Evolutionary conservation across 1,139 yeast genomes (phyloP).

Genomic region (Blastobotrys serpentis): DNA sequence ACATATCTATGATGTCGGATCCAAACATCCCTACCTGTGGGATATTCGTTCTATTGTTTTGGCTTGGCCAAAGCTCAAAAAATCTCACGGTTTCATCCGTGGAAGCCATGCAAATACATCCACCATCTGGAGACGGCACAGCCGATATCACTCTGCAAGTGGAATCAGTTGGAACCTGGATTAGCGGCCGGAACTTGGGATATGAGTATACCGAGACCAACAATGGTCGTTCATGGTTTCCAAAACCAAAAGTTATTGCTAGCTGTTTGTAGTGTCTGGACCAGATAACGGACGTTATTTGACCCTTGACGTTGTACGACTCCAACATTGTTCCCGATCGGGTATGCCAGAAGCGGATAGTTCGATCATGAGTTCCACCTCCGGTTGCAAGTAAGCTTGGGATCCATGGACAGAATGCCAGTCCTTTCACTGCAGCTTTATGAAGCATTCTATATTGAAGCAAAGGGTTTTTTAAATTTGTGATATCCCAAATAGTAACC

Average conservation of each 20-base stretch:
- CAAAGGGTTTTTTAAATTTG: conserved; percentile 18
- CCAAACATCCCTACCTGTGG: conserved; percentile 44
- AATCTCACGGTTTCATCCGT: conserved; percentile 76
- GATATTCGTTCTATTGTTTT: conserved; percentile 14
- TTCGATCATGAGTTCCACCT: conserved; percentile 90
- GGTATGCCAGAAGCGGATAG: conserved; percentile 74
- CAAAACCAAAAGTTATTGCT: conserved; percentile 79
- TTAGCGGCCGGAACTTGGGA: conserved; percentile 55
- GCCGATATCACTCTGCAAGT: conserved; percentile 65
- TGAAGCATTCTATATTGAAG: conserved; percentile 33
- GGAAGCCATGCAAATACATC: conserved; percentile 66
- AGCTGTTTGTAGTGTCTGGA: conserved; percentile 60
- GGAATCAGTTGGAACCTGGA: conserved; percentile 52
- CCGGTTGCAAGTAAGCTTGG: conserved; percentile 68
- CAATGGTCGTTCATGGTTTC: conserved; percentile 49
- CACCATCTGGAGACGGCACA: conserved; percentile 60
- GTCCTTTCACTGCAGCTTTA: conserved; percentile 53
- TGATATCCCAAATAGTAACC: conserved; percentile 35
- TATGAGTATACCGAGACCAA: conserved; percentile 60
- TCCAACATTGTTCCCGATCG: conserved; percentile 66
- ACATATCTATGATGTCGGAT: conserved; percentile 53
- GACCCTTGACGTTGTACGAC: conserved; percentile 59
- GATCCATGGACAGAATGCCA: conserved; percentile 71
- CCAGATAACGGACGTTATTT: conserved; percentile 81
- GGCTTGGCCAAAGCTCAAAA: conserved; percentile 59